Evolutionary conservation across 805 yeast genomes (phyloP), one percentile per base, ranked within the genome.

Genomic region (Metschnikowia kunwiensis): DNA sequence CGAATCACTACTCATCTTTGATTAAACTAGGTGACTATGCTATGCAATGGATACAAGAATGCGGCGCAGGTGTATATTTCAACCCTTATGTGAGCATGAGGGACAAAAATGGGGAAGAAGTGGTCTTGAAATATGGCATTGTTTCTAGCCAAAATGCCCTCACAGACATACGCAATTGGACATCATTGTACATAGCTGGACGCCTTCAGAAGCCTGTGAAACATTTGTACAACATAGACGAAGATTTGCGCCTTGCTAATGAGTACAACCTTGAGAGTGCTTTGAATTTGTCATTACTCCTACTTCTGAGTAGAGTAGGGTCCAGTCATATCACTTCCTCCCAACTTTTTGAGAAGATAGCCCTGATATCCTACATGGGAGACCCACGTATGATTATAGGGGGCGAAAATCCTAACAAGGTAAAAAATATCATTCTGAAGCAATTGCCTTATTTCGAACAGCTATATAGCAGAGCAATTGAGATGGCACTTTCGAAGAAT

Each of bases 201-300:
- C 70, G 98, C 44, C 65, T 93, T 40, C 98, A 93, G 51, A 93
- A 93, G 53, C 98, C 98, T 0, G 95, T 91, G 5, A 82, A 84
- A 42, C 72, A 85, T 22, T 57, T 86, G 25, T 73, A 78, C 44
- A 85, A 80, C 50, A 35, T 40, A 1, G 80, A 81, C 40, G 70
- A 81, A 1, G 20, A 15, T 9, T 69, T 75, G 51, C 70, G 85
- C 6, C 69, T 76, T 37, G 75, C 81, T 38, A 84, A 86, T 52
- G 89, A 86, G 51, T 75, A 72, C 44, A 93, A 93, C 56, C 65
- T 93, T 42, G 72, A 78, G 34, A 80, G 81, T 38, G 97, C 95
- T 5, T 74, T 89, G 32, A 72, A 87, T 8, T 58, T 88, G 11
- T 80, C 87, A 1, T 53, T 82, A 6, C 58, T 84, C 30, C 54